A percentile compares a stretch with the other conserved stretches of the same genome.
Conservation (phyloP, 345 rosid species). For the Salix udensis region DNA sequence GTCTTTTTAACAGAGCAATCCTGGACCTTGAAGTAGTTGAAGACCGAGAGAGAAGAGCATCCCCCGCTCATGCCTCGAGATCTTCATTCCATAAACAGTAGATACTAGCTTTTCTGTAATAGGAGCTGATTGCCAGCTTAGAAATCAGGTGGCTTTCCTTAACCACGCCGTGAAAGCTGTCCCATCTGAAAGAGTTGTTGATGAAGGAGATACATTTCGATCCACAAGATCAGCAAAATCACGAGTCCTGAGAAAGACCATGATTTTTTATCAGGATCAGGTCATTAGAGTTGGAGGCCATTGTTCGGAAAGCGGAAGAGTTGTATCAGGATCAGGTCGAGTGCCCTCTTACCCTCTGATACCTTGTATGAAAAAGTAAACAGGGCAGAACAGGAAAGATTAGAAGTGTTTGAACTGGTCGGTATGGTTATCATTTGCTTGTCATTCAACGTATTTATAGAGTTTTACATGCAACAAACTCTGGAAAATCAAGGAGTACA, state of each 20-base stretch:
- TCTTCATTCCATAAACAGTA: not conserved
- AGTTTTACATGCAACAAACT: too few species aligned
- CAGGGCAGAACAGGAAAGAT: too few species aligned
- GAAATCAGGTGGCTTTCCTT: not conserved
- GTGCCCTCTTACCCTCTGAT: too few species aligned
- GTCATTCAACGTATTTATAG: too few species aligned
- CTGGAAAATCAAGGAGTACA: too few species aligned
- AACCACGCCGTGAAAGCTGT: not conserved
- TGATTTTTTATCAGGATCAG: not conserved
- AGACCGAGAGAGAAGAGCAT: not conserved
- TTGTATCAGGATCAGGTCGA: too few species aligned
- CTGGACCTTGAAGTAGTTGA: not conserved
- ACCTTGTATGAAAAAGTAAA: too few species aligned
- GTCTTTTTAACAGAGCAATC: not conserved
- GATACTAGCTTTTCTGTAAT: not conserved
- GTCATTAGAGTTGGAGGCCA: not conserved
- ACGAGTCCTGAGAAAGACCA: not conserved
- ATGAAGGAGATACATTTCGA: too few species aligned
- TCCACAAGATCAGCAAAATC: not conserved
- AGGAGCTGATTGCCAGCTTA: not conserved
- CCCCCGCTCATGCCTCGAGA: too few species aligned
- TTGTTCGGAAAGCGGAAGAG: too few species aligned
- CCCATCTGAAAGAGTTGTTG: not conserved
- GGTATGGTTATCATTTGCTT: too few species aligned
- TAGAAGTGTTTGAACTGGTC: too few species aligned